Evolutionary conservation across 495 filamentous ascomycete genomes (phyloP), one percentile per base, ranked within the genome.

Genomic region (Parathielavia appendiculata): DNA sequence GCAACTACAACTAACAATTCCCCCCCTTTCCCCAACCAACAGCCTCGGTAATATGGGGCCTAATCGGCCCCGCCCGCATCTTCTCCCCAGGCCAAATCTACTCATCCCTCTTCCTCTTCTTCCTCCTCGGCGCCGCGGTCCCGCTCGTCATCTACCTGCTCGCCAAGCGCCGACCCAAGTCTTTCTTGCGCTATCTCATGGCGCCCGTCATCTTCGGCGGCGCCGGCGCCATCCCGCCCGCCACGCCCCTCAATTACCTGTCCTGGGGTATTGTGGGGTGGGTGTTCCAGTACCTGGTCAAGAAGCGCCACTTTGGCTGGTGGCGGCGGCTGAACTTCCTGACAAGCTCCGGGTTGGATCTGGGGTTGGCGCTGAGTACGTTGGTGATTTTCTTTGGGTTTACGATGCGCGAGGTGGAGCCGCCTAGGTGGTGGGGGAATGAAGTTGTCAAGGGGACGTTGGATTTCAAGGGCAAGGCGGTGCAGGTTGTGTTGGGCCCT

Each of bases 31-130:
- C 0, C 44, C 44, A 47, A 0, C 44, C 44, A 47, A 3, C 54
- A 66, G 78, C 82, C 0, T 87, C 84, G 13, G 76, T 88, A 1
- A 86, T 88, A 30, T 89, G 85, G 84, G 86, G 86, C 36, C 79
- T 84, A 22, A 77, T 88, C 55, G 85, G 86, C 5, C 86, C 86
- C 0, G 77, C 74, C 0, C 81, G 83, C 49, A 81, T 86, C 57
- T 89, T 87, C 69, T 83, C 83, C n/a, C 81, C 83, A 0, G 84
- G 84, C 5, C 78, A 84, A 55, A 83, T 86, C 50, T 89, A 89
- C 69, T 79, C 81, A 0, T 76, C 77, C 8, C 75, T 89, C 19
- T 77, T 87, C 8, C 73, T 79, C 69, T 88, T 86, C 73, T 88
- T 88, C 70, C 65, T 78, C 55, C 61, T 82, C 19, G 86, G 86